These are phyloP conservation scores for Cladophialophora yegresii DNA, from an alignment of 2,329 filamentous ascomycete genomes.

Conservation along the genomic window DNA sequence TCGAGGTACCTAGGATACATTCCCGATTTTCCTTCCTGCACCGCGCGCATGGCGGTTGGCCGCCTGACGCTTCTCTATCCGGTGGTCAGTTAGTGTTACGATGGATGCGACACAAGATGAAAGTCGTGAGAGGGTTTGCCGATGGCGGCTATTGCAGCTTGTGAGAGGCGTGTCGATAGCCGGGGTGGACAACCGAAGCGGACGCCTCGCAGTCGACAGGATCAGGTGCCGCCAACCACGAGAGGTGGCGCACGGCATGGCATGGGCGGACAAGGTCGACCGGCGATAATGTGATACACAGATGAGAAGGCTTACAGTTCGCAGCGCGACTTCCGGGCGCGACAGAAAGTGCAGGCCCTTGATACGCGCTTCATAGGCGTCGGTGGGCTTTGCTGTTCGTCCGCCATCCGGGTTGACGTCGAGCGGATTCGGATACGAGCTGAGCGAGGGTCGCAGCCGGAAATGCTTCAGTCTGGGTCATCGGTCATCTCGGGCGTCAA, in stretches of 20 bases:
- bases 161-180: constrained; percentile 22
- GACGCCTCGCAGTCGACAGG: neutral
- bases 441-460: neutral
- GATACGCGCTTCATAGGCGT: constrained; percentile 49
- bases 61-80: constrained; percentile 50
- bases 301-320: constrained; percentile 49
- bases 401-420: constrained; percentile 7
- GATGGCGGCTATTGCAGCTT: constrained; percentile 26
- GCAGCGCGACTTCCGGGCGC: constrained; percentile 55
- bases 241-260: neutral
- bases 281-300: neutral
- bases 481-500: neutral
- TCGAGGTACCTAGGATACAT: constrained; percentile 61
- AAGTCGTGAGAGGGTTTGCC: constrained; percentile 9
- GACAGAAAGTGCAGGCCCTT: constrained; percentile 52
- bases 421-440: constrained; percentile 4
- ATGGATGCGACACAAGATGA: constrained; percentile 2
- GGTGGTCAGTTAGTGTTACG: constrained; percentile 14
- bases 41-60: constrained; percentile 57
- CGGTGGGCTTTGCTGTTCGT: constrained; percentile 25
- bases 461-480: neutral
- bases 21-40: constrained; percentile 61
- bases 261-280: neutral
- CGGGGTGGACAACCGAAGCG: constrained; percentile 3
- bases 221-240: neutral